Evolutionary conservation across 1,284 basidiomycete species (phyloP).

Genomic region (Puccinia horiana): DNA sequence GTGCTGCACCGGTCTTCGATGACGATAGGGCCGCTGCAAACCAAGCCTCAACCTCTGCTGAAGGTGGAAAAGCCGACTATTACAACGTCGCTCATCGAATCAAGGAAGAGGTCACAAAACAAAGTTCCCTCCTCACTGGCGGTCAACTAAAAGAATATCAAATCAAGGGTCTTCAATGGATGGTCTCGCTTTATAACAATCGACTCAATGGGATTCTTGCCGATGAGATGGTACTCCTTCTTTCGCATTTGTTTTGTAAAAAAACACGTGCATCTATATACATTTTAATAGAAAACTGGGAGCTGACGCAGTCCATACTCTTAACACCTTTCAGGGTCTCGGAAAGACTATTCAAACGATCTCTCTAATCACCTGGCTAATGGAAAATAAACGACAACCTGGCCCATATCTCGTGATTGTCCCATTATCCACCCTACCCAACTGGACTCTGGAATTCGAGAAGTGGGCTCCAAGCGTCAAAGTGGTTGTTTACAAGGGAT

Average conservation of each 20-base stretch:
- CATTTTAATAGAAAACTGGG: neutral
- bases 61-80: slow-evolving; percentile 81
- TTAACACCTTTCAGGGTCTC: slow-evolving; percentile 57
- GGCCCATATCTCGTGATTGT: slow-evolving; percentile 98
- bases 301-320: no score
- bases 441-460: slow-evolving; percentile 95
- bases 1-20: slow-evolving; percentile 59
- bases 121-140: slow-evolving; percentile 78
- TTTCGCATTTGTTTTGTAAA: slow-evolving; percentile 18
- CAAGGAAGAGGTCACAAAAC: slow-evolving; percentile 80
- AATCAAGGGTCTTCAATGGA: slow-evolving; percentile 93
- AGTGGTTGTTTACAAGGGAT: slow-evolving; percentile 89
- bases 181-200: slow-evolving; percentile 87
- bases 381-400: slow-evolving; percentile 84
- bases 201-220: slow-evolving; percentile 86
- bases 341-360: slow-evolving; percentile 74
- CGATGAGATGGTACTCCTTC: slow-evolving; percentile 61
- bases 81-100: slow-evolving; percentile 94
- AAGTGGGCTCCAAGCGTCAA: slow-evolving; percentile 92
- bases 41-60: slow-evolving; percentile 62
- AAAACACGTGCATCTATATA: no score
- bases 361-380: slow-evolving; percentile 91
- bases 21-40: slow-evolving; percentile 64
- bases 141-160: slow-evolving; percentile 75
- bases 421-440: slow-evolving; percentile 95